phyloP scores from a whole-genome alignment of 768 basidiomycete genomes.

The Tubosaeta brunneosetosa region DNA sequence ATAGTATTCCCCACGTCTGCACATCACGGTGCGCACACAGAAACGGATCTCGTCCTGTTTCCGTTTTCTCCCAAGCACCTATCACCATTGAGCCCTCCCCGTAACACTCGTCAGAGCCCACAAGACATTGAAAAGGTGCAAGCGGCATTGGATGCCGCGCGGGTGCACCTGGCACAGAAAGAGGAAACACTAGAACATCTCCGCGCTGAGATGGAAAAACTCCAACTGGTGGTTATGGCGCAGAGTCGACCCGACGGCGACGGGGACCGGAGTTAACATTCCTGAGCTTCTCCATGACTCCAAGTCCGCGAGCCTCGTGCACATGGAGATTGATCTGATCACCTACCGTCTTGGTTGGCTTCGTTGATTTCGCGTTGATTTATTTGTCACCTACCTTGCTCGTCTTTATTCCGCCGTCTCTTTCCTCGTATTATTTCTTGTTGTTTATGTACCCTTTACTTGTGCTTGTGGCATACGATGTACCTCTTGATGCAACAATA shows the following conservation, averaged over 20 bases:
- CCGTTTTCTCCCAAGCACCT: slow-evolving; percentile 16
- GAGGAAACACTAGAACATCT: slow-evolving; percentile 19
- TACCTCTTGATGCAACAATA: no score
- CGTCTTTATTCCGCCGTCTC: background rate
- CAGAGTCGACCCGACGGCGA: background rate
- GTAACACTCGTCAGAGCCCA: background rate
- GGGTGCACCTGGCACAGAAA: slow-evolving; percentile 18
- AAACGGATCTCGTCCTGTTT: slow-evolving; percentile 15
- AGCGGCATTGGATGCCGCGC: slow-evolving; percentile 18
- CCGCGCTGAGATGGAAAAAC: slow-evolving; percentile 20
- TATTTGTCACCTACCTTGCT: background rate
- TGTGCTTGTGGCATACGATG: no score
- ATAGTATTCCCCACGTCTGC: slow-evolving; percentile 15
- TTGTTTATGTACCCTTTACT: no score
- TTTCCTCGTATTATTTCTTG: no score
- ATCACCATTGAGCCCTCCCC: background rate
- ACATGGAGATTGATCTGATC: background rate
- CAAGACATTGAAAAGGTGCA: slow-evolving; percentile 22
- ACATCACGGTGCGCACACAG: background rate
- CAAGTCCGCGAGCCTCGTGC: no score
- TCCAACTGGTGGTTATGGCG: slow-evolving; percentile 9
- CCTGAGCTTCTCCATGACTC: background rate
- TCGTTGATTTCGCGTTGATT: background rate
- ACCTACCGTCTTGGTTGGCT: background rate
- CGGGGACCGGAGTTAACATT: background rate